These are phyloP conservation scores for Coprinopsis strossmayeri DNA, from an alignment of 768 basidiomycete species.

Conservation along the genomic window DNA sequence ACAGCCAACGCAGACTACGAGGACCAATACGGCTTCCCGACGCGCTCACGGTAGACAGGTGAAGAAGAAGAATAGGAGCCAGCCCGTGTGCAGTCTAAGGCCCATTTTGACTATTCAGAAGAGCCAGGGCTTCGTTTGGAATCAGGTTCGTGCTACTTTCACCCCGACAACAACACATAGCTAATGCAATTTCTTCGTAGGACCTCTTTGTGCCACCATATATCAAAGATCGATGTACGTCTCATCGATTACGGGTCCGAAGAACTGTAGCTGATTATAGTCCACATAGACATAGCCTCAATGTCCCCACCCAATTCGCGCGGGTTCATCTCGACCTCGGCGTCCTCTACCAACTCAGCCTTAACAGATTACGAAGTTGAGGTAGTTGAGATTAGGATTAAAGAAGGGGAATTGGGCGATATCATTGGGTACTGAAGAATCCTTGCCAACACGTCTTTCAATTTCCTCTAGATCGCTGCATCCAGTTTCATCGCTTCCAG, in stretches of 20 bases:
- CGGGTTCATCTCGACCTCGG: slow-evolving; percentile 62
- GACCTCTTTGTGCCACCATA: slow-evolving; percentile 85
- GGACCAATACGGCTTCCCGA: not conserved
- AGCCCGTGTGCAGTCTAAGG: slow-evolving; percentile 55
- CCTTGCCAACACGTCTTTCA: no score
- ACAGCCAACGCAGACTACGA: not conserved
- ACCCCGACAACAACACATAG: not conserved
- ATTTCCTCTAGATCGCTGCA: no score
- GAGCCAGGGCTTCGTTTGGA: slow-evolving; percentile 90
- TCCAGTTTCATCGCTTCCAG: no score
- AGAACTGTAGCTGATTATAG: slow-evolving; percentile 15
- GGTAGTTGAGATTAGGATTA: slow-evolving; percentile 81
- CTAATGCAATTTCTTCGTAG: slow-evolving; percentile 26
- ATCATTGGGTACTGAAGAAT: no score
- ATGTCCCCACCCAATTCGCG: slow-evolving; percentile 71
- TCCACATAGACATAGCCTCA: slow-evolving; percentile 63
- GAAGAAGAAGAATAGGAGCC: slow-evolving; percentile 14
- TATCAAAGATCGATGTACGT: slow-evolving; percentile 86
- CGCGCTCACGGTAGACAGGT: not conserved
- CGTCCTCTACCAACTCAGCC: slow-evolving; percentile 59
- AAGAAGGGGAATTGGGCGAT: slow-evolving; percentile 73
- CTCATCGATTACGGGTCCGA: slow-evolving; percentile 14
- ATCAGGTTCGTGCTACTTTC: slow-evolving; percentile 55
- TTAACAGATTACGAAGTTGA: slow-evolving; percentile 78
- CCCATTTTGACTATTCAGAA: slow-evolving; percentile 83